phyloP scores from a whole-genome alignment of 768 basidiomycete species.

The Lactarius vividus region DNA sequence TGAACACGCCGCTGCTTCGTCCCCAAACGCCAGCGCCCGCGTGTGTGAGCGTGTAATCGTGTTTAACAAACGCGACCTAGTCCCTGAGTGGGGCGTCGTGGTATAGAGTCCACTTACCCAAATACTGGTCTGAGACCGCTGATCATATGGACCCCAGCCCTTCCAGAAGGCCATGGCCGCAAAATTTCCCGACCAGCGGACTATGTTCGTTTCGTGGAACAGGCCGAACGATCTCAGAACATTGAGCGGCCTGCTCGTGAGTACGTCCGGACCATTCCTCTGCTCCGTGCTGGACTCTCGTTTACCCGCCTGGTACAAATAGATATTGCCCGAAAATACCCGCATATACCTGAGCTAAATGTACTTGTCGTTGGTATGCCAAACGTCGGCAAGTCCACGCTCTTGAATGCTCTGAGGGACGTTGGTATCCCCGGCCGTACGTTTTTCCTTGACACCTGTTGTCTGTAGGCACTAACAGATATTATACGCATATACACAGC shows the following conservation, averaged over 20 bases:
- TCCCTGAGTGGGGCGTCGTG: conserved; percentile 83
- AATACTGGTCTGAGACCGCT: not conserved
- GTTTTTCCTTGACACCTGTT: conserved; percentile 2
- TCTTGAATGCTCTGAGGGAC: conserved; percentile 85
- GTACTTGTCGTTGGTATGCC: conserved; percentile 98
- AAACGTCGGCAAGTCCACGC: conserved; percentile 95
- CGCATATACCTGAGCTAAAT: conserved; percentile 73
- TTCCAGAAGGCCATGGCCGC: conserved; percentile 68
- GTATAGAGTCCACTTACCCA: conserved; percentile 42
- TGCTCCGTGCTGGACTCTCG: not conserved
- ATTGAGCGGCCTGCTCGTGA: conserved; percentile 66
- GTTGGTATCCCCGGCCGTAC: conserved; percentile 71
- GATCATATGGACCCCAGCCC: conserved; percentile 47
- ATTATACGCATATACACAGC: conserved; percentile 38
- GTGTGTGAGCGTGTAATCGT: conserved; percentile 86
- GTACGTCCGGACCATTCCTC: conserved; percentile 46
- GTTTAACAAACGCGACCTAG: conserved; percentile 90
- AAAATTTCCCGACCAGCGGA: conserved; percentile 66
- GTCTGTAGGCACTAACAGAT: not conserved
- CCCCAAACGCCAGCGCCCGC: conserved; percentile 24
- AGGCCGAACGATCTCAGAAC: conserved; percentile 59
- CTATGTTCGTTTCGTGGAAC: conserved; percentile 73
- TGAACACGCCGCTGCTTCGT: conserved; percentile 19
- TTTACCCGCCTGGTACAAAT: conserved; percentile 9
- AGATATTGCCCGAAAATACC: conserved; percentile 71